These are phyloP conservation scores for Verticillium klebahnii DNA, from an alignment of 2,329 filamentous ascomycete genomes.

Conservation along the genomic window DNA sequence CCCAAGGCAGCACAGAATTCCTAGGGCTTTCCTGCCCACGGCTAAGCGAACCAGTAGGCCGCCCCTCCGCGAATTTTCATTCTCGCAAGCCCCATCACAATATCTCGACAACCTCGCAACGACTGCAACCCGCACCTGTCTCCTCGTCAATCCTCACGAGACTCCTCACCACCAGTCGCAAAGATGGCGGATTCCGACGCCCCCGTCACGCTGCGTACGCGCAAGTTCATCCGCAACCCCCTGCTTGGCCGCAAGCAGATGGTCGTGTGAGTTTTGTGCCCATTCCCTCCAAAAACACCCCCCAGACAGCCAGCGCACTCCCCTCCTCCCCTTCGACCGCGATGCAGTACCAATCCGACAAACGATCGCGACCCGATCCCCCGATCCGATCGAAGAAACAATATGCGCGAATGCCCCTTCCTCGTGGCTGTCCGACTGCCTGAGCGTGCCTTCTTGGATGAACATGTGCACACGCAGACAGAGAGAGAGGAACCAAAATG, in stretches of 20 bases:
- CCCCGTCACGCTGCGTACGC: constrained; percentile 85
- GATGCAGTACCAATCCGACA: neutral
- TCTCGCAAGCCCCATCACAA: constrained; percentile 9
- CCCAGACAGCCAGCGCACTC: neutral
- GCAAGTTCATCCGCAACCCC: constrained; percentile 99
- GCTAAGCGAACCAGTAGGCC: constrained; percentile 6
- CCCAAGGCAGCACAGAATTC: neutral
- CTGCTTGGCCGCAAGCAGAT: constrained; percentile 99
- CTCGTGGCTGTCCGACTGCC: neutral
- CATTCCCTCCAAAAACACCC: constrained; percentile 13
- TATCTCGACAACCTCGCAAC: constrained; percentile 6
- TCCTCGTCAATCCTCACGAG: constrained; percentile 15
- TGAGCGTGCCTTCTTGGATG: constrained; percentile 1
- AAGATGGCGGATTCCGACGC: constrained; percentile 85
- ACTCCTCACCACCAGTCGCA: constrained; percentile 38
- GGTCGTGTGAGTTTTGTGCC: constrained; percentile 78
- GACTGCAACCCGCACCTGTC: constrained; percentile 8
- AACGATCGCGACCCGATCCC: neutral
- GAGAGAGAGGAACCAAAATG: constrained; percentile 1
- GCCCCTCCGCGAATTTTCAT: constrained; percentile 11
- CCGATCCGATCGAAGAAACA: neutral
- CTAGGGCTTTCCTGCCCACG: constrained; percentile 2
- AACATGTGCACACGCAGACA: neutral
- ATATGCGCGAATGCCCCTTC: neutral
- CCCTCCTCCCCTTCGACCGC: neutral